Evolutionary conservation across 1,284 basidiomycete genomes (phyloP).

Genomic region (Fereydounia khargensis): DNA sequence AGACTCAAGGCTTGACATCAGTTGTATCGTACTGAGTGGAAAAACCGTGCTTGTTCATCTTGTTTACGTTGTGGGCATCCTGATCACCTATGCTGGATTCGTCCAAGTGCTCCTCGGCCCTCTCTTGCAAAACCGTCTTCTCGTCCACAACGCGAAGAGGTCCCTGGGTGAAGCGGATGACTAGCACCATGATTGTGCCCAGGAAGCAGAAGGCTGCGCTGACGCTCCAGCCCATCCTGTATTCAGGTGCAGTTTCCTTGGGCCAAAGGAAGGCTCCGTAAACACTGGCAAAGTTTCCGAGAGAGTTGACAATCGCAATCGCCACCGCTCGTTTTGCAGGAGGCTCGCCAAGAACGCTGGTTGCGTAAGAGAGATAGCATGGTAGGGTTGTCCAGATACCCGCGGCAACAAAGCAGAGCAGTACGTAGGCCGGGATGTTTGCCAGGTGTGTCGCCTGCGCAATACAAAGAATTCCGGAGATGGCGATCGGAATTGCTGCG

Average conservation of each 20-base stretch:
- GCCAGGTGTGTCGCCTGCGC: slow-evolving; percentile 21
- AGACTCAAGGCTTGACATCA: too few relatives aligned
- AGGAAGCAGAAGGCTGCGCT: slow-evolving; percentile 13
- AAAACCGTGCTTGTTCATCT: too few relatives aligned
- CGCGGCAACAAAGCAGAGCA: slow-evolving; percentile 61
- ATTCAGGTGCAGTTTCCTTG: slow-evolving; percentile 2
- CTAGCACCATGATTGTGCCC: slow-evolving; percentile 6
- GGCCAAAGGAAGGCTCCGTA: slow-evolving; percentile 19
- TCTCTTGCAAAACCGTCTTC: too few relatives aligned
- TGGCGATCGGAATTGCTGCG: slow-evolving; percentile 57
- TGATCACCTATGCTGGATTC: too few relatives aligned
- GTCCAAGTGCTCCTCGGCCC: too few relatives aligned
- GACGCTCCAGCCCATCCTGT: slow-evolving; percentile 11
- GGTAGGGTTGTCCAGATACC: slow-evolving; percentile 60
- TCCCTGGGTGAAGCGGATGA: background rate
- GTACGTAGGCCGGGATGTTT: slow-evolving; percentile 60
- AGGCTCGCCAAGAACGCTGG: slow-evolving; percentile 59
- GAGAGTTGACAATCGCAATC: slow-evolving; percentile 55
- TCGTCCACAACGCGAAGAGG: too few relatives aligned
- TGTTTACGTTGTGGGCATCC: too few relatives aligned
- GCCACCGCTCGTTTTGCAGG: slow-evolving; percentile 60
- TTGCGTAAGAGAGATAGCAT: slow-evolving; percentile 37
- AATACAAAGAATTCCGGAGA: slow-evolving; percentile 59
- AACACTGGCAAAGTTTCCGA: slow-evolving; percentile 16
- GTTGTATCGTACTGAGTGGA: too few relatives aligned